A percentile compares a stretch with the other conserved stretches of the same genome.
These are phyloP conservation scores for Salvia miltiorrhiza DNA, from an alignment of 257 asterid genomes.

Conservation along the genomic window DNA sequence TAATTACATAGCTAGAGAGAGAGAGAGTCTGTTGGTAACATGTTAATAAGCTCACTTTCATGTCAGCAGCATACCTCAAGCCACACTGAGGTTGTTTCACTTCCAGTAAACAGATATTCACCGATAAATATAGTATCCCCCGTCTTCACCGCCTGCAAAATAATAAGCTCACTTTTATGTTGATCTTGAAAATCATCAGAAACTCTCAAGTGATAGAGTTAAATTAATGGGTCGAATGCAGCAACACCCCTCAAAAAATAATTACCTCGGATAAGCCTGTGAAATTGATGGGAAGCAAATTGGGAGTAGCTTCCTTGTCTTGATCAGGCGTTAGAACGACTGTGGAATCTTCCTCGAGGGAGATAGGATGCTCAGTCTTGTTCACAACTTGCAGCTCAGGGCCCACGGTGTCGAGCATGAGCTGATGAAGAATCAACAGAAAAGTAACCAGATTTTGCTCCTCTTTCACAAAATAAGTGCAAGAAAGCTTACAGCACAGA, in stretches of 20 bases:
- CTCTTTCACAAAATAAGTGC: too few species aligned
- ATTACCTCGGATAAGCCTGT: slow-evolving; percentile 56
- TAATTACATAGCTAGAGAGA: too few species aligned
- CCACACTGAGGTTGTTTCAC: slow-evolving; percentile 62
- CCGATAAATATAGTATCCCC: slow-evolving; percentile 61
- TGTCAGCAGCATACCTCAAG: slow-evolving; percentile 41
- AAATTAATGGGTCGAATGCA: too few species aligned
- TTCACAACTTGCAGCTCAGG: slow-evolving; percentile 72
- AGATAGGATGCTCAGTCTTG: slow-evolving; percentile 48
- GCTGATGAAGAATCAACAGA: slow-evolving; percentile 32
- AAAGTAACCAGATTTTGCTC: not conserved
- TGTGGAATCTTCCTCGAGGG: slow-evolving; percentile 46
- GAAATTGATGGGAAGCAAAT: slow-evolving; percentile 61
- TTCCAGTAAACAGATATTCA: slow-evolving; percentile 61
- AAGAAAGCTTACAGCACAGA: slow-evolving; percentile 62
- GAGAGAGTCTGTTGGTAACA: too few species aligned
- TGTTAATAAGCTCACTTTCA: too few species aligned
- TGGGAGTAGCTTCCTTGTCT: slow-evolving; percentile 55
- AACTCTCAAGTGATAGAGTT: not conserved
- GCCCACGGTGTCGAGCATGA: slow-evolving; percentile 76
- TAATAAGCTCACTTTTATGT: too few species aligned
- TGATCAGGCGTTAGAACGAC: slow-evolving; percentile 59
- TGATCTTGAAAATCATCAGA: not conserved
- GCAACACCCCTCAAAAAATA: too few species aligned
- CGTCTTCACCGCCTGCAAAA: slow-evolving; percentile 45